These are phyloP conservation scores for Fusarium sp. DNA, from an alignment of 2,329 filamentous ascomycete species.

Conservation along the genomic window DNA sequence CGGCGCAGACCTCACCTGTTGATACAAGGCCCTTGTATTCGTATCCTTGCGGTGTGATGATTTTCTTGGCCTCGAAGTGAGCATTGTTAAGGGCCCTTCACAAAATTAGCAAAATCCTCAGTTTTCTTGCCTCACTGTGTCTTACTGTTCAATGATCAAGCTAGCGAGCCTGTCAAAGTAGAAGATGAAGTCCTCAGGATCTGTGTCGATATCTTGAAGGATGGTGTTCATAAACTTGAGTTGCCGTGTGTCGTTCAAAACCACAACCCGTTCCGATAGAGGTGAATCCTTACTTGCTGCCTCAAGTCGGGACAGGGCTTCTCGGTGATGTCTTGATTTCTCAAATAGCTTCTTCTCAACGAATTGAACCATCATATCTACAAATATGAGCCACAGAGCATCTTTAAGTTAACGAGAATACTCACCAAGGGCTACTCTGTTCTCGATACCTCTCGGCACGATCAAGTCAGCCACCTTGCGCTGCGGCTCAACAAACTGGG, in stretches of 20 bases:
- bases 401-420: conserved; percentile 11
- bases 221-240: conserved; percentile 91
- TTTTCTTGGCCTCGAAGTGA: conserved; percentile 71
- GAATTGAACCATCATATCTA: conserved; percentile 92
- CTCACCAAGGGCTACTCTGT: conserved; percentile 87
- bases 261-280: conserved; percentile 78
- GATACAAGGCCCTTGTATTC: conserved; percentile 78
- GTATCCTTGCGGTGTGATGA: conserved; percentile 78
- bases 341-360: conserved; percentile 87
- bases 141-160: conserved; percentile 82
- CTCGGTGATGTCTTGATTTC: conserved; percentile 86
- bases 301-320: conserved; percentile 81
- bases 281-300: conserved; percentile 76
- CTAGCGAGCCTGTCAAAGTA: conserved; percentile 92
- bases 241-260: conserved; percentile 83
- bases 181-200: conserved; percentile 93
- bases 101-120: conserved; percentile 9
- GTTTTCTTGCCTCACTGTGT: conserved; percentile 33
- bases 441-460: conserved; percentile 93
- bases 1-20: conserved; percentile 82
- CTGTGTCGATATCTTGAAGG: conserved; percentile 82
- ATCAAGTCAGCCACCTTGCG: conserved; percentile 94
- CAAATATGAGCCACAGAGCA: conserved; percentile 10
- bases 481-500: conserved; percentile 89
- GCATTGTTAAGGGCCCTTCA: conserved; percentile 80